phyloP scores from a whole-genome alignment of 2,329 filamentous ascomycete genomes.

The Hypoxylon sp. region DNA sequence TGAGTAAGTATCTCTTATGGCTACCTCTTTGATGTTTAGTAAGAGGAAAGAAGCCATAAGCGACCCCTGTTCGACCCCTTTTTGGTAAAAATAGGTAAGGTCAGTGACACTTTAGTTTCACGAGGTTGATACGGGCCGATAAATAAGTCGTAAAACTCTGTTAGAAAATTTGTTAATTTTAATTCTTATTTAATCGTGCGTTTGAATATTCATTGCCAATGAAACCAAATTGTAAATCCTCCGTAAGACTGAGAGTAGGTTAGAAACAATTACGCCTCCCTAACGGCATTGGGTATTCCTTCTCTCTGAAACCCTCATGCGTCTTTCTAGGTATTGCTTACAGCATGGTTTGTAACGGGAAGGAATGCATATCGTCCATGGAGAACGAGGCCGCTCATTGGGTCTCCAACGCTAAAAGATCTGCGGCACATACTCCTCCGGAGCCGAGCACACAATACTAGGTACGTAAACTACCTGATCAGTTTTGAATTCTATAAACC shows the following conservation, averaged over 20 bases:
- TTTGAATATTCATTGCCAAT: slow-evolving; percentile 31
- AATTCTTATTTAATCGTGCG: slow-evolving; percentile 23
- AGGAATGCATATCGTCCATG: slow-evolving; percentile 27
- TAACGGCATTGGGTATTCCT: slow-evolving; percentile 34
- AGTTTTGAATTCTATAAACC: slow-evolving; percentile 8
- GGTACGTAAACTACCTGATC: slow-evolving; percentile 7
- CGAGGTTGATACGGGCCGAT: slow-evolving; percentile 18
- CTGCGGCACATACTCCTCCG: slow-evolving; percentile 30
- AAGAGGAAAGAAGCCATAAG: neutral
- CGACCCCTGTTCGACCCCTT: slow-evolving; percentile 24
- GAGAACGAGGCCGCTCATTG: slow-evolving; percentile 29
- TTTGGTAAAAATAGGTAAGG: slow-evolving; percentile 34
- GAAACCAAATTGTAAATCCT: slow-evolving; percentile 32
- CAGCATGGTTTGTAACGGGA: slow-evolving; percentile 31
- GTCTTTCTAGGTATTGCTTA: slow-evolving; percentile 29
- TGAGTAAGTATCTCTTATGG: slow-evolving; percentile 5
- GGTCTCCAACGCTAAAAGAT: slow-evolving; percentile 28
- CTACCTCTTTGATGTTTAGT: neutral
- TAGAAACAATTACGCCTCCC: slow-evolving; percentile 29
- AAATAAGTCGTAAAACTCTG: slow-evolving; percentile 12
- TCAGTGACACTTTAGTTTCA: slow-evolving; percentile 17
- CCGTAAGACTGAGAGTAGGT: slow-evolving; percentile 30
- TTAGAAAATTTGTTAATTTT: slow-evolving; percentile 18
- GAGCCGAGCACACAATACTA: slow-evolving; percentile 34
- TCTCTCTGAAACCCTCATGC: slow-evolving; percentile 39